phyloP scores from a whole-genome alignment of 371 early-diverging fungal genomes.

The Actinomucor elegans region DNA sequence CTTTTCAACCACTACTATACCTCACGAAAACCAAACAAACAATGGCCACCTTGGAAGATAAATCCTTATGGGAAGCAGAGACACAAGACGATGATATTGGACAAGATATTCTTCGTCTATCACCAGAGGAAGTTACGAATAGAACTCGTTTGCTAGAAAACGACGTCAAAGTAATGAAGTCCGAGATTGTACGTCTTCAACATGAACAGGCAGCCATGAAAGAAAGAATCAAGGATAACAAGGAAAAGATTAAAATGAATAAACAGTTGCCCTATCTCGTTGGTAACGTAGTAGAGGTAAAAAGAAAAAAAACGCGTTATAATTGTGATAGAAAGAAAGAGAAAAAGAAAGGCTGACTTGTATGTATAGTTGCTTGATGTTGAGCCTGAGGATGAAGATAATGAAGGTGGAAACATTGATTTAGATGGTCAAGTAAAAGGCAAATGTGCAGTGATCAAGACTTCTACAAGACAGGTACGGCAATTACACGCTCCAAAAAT shows the following conservation, averaged over 20 bases:
- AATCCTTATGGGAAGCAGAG: conserved; percentile 61
- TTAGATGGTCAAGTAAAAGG: conserved; percentile 91
- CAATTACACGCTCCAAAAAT: background rate
- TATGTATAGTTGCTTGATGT: conserved; percentile 81
- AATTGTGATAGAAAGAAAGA: too few relatives aligned
- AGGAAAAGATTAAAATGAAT: conserved; percentile 98
- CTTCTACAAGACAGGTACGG: conserved; percentile 90
- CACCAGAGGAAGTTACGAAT: conserved; percentile 90
- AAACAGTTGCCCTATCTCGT: conserved; percentile 99
- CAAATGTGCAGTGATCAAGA: conserved; percentile 97
- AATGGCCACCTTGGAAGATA: conserved; percentile 69
- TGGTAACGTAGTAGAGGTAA: conserved; percentile 97
- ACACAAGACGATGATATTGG: conserved; percentile 74
- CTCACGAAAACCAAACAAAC: background rate
- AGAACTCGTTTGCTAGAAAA: conserved; percentile 93
- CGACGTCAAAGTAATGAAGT: conserved; percentile 94
- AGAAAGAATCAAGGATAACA: conserved; percentile 97
- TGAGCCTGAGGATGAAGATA: conserved; percentile 78
- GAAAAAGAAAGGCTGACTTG: too few relatives aligned
- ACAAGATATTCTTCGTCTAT: conserved; percentile 84
- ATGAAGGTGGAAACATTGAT: conserved; percentile 94
- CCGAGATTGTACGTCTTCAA: conserved; percentile 81
- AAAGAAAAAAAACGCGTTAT: background rate
- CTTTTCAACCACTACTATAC: background rate
- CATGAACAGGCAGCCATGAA: conserved; percentile 91